Evolutionary conservation across 78 protist species (phyloP), one percentile per base, ranked within the genome.

Genomic region (Dictyostelium brefeldianum): DNA sequence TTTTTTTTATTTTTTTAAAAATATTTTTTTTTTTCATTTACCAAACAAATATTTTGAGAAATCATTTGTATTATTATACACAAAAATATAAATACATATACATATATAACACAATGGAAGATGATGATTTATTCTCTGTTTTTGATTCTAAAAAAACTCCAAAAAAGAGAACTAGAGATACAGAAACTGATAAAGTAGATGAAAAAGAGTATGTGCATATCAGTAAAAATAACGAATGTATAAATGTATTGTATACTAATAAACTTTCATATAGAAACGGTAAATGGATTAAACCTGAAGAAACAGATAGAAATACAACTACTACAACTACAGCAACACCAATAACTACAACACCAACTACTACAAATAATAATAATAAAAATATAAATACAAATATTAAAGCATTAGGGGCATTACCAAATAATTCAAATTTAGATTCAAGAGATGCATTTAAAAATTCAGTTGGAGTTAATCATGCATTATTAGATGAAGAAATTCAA

Each of bases 71-170:
- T 36, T 36, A 36, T 36, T 36, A 36, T 36, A 12, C 11, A 1
- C 31, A 8, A 69, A 31, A 15, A 15, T 11, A 36, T 31, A 27
- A 17, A 14, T 7, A 17, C 41, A 29, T 27, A 69, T 69, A 69
- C 22, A 14, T 74, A 77, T 27, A 77, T 5, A 18, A 25, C 25
- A 80, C 3, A 46, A 80, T 80, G 29, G 62, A 50, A 12, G 80
- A 69, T 12, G 81, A 83, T 31, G 91, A 83, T 70, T 15, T 83
- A 43, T 83, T 83, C 25, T 74, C 93, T 29, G 93, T 87, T 17
- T 87, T 87, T 64, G 93, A 87, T 31, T 25, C 11, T 2, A 74
- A 71, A n/a, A 84, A 64, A 73, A 3, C 51, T 46, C 15, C 46
- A 46, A 84, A 78, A 57, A 87, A 70, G 48, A 82, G 74, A 36